A percentile compares a stretch with the other conserved stretches of the same genome.
Evolutionary conservation across 345 rosid genomes (phyloP).

Genomic region (Gossypium bickii): DNA sequence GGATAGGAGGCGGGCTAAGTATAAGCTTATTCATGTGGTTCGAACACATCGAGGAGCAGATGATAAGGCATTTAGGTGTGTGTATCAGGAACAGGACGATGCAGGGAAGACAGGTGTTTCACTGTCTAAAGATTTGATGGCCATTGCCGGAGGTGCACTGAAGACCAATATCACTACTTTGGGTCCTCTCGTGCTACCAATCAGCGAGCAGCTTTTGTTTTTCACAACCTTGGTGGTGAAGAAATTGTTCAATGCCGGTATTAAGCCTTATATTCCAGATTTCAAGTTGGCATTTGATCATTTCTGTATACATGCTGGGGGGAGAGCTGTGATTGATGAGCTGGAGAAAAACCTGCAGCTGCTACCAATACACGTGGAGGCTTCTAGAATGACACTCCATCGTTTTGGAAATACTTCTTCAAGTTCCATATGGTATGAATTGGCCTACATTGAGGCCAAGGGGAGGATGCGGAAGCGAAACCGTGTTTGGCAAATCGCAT

Average conservation of each 20-base stretch:
- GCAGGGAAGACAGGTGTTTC: slow-evolving; percentile 58
- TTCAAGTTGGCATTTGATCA: slow-evolving; percentile 54
- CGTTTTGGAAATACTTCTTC: slow-evolving; percentile 64
- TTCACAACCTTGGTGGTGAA: slow-evolving; percentile 39
- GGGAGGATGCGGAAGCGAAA: slow-evolving; percentile 40
- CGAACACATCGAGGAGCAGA: slow-evolving; percentile 70
- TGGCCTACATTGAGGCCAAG: slow-evolving; percentile 47
- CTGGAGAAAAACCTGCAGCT: slow-evolving; percentile 55
- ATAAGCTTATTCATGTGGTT: slow-evolving; percentile 56
- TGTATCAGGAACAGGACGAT: slow-evolving; percentile 64
- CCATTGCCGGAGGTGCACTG: slow-evolving; percentile 61
- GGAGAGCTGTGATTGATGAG: slow-evolving; percentile 57
- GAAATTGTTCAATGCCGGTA: slow-evolving; percentile 34
- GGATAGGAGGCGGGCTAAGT: slow-evolving; percentile 54
- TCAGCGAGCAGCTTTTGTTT: slow-evolving; percentile 54
- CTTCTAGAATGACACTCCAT: slow-evolving; percentile 56
- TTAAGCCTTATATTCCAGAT: slow-evolving; percentile 56
- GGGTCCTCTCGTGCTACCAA: slow-evolving; percentile 54
- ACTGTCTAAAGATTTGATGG: slow-evolving; percentile 57
- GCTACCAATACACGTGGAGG: slow-evolving; percentile 36
- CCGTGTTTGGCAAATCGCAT: slow-evolving; percentile 35
- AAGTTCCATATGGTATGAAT: slow-evolving; percentile 57
- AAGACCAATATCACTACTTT: slow-evolving; percentile 52
- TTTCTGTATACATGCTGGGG: slow-evolving; percentile 57
- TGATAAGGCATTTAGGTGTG: slow-evolving; percentile 62